These are phyloP conservation scores for Bertia moriformis DNA, from an alignment of 2,329 filamentous ascomycete genomes.

Conservation along the genomic window DNA sequence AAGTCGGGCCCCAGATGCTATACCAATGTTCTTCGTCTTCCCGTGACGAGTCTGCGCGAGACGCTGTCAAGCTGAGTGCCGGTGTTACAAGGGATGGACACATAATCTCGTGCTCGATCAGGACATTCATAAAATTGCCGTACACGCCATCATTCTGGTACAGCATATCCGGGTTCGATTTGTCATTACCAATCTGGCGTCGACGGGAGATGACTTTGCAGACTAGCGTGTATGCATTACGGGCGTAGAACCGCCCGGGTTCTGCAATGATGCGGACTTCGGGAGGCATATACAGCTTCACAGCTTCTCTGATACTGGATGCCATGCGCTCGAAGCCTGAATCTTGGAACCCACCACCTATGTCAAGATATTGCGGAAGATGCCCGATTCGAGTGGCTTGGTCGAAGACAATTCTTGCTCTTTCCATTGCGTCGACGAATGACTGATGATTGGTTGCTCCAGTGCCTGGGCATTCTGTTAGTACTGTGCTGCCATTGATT, in stretches of 20 bases:
- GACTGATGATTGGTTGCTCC: not conserved
- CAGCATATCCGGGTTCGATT: constrained; percentile 9
- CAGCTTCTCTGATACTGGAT: not conserved
- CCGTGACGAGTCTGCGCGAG: not conserved
- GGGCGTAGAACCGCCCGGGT: constrained; percentile 10
- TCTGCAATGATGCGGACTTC: constrained; percentile 9
- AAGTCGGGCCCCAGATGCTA: constrained; percentile 13
- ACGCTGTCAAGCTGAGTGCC: not conserved
- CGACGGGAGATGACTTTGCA: constrained; percentile 9
- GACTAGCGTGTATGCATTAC: constrained; percentile 9
- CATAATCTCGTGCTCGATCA: constrained; percentile 6
- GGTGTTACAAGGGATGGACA: not conserved
- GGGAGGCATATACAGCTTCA: not conserved
- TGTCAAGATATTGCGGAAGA: not conserved
- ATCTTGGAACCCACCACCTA: not conserved
- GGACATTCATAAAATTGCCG: constrained; percentile 9
- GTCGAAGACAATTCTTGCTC: not conserved
- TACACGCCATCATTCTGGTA: constrained; percentile 14
- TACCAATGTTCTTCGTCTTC: constrained; percentile 6
- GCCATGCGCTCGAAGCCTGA: not conserved
- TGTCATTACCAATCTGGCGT: not conserved
- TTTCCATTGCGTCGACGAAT: not conserved
- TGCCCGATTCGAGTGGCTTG: not conserved
- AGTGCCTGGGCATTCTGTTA: too few relatives aligned
- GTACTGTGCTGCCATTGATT: too few relatives aligned